Conservation (phyloP, 371 early-diverging fungal genomes). For the Mortierella sp. region DNA sequence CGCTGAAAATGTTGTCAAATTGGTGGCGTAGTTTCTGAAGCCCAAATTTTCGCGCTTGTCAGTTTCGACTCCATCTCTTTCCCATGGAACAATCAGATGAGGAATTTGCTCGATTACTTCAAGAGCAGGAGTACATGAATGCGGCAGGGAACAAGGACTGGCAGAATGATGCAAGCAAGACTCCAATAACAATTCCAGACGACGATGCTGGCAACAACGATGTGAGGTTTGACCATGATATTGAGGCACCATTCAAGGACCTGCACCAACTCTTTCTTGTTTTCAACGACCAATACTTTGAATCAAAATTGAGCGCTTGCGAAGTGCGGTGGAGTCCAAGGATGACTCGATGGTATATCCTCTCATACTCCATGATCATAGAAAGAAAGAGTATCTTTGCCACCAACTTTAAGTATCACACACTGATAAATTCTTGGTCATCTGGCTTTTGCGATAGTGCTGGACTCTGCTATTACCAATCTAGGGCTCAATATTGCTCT, state of each 20-base stretch:
- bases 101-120: slow-evolving; percentile 57
- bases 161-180: neutral
- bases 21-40: slow-evolving; percentile 18
- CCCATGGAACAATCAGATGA: slow-evolving; percentile 52
- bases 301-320: slow-evolving; percentile 62
- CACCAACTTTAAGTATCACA: neutral
- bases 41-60: neutral
- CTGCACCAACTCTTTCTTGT: slow-evolving; percentile 66
- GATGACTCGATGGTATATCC: slow-evolving; percentile 70
- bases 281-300: slow-evolving; percentile 70
- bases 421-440: neutral
- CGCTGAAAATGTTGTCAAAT: neutral
- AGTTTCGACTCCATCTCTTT: neutral
- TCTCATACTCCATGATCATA: neutral
- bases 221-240: slow-evolving; percentile 35
- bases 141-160: neutral
- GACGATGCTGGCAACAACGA: slow-evolving; percentile 25
- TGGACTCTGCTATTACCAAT: slow-evolving; percentile 61
- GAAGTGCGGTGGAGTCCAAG: slow-evolving; percentile 74
- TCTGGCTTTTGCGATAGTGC: slow-evolving; percentile 51
- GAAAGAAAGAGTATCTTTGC: neutral
- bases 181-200: slow-evolving; percentile 1
- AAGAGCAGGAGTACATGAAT: slow-evolving; percentile 51
- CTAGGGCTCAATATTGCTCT: slow-evolving; percentile 58
- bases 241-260: slow-evolving; percentile 55